Evolutionary conservation across 495 filamentous ascomycete species (phyloP).

Genomic region (Penicillium samsonianum): DNA sequence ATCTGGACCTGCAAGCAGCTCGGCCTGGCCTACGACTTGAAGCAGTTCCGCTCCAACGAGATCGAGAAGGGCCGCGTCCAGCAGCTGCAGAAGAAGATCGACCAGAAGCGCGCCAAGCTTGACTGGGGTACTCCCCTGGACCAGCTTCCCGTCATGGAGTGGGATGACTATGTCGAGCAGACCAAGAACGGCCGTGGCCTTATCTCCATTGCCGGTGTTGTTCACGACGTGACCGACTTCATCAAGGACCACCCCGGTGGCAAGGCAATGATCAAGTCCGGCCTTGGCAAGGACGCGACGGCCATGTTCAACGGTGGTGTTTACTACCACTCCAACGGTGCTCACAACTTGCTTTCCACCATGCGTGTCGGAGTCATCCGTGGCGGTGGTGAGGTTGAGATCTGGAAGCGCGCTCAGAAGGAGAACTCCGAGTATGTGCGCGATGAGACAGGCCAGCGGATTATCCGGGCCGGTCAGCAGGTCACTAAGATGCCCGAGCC

Average conservation of each 20-base stretch:
- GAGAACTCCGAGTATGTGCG: conserved; percentile 80
- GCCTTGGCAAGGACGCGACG: conserved; percentile 95
- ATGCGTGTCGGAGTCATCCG: conserved; percentile 97
- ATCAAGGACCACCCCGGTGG: conserved; percentile 97
- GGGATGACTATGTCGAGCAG: conserved; percentile 92
- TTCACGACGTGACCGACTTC: conserved; percentile 93
- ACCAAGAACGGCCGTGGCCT: conserved; percentile 85
- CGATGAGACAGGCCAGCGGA: conserved; percentile 77
- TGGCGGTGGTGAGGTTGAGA: conserved; percentile 95
- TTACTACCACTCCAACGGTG: conserved; percentile 96
- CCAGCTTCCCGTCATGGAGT: conserved; percentile 91
- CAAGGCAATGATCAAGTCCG: conserved; percentile 89
- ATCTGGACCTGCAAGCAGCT: conserved; percentile 95
- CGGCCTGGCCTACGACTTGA: conserved; percentile 90
- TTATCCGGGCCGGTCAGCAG: conserved; percentile 89
- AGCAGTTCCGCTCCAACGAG: conserved; percentile 97
- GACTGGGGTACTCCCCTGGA: conserved; percentile 97
- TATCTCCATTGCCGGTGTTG: conserved; percentile 87
- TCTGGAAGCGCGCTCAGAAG: conserved; percentile 94
- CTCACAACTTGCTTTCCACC: conserved; percentile 94
- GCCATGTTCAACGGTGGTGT: conserved; percentile 99
- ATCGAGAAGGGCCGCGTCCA: conserved; percentile 98
- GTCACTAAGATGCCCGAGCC: conserved; percentile 72
- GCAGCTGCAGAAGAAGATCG: conserved; percentile 98
- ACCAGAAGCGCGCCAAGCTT: conserved; percentile 87